Conservation (phyloP, 2,329 filamentous ascomycete species). For the Diplocarpon rosae region DNA sequence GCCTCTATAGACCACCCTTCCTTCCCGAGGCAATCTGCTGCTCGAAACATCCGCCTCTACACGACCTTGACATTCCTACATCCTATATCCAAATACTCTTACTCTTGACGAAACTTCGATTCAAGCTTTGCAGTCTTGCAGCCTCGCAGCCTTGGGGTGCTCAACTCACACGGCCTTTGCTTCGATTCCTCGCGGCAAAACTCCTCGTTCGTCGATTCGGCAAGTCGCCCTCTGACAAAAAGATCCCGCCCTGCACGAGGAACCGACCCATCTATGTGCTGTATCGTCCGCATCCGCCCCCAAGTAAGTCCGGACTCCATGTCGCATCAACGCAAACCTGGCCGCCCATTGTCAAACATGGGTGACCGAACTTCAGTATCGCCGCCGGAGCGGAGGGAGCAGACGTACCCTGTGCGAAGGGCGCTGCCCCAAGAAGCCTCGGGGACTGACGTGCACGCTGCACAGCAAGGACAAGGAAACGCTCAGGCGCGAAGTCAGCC, state of each 20-base stretch:
- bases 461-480: conserved; percentile 18
- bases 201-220: background rate
- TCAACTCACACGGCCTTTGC: background rate
- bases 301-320: conserved; percentile 22
- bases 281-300: conserved; percentile 13
- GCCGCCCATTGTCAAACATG: conserved; percentile 12
- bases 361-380: no score
- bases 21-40: background rate
- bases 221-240: background rate
- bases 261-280: conserved; percentile 17
- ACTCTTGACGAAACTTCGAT: no score
- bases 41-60: background rate
- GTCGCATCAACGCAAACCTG: conserved; percentile 21
- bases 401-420: conserved; percentile 16
- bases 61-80: background rate
- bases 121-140: background rate
- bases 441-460: conserved; percentile 21
- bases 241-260: background rate
- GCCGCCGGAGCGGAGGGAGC: conserved; percentile 14
- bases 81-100: no score
- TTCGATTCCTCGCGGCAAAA: background rate
- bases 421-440: conserved; percentile 17
- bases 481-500: conserved; percentile 10
- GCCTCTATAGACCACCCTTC: background rate
- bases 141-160: background rate